Conservation (phyloP, 441 rosid genomes). For the Sinapis alba region DNA sequence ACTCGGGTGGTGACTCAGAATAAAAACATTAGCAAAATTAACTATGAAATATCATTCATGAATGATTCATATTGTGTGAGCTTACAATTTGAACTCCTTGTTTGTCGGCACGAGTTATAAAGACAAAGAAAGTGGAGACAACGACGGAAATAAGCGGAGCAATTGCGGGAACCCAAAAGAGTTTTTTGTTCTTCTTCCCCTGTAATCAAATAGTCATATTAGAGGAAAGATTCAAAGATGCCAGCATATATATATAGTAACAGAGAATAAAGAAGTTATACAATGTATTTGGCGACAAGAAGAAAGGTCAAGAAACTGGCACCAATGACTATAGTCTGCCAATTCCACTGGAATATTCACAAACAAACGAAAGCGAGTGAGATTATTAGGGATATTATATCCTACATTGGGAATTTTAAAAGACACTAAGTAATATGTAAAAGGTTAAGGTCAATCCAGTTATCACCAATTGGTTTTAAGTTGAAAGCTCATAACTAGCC, state of each 20-base stretch:
- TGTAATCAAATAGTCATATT: slow-evolving; percentile 33
- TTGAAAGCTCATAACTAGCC: too few species aligned
- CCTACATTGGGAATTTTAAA: too few species aligned
- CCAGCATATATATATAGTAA: not conserved
- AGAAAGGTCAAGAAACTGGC: slow-evolving; percentile 76
- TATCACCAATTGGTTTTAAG: too few species aligned
- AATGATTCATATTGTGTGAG: not conserved
- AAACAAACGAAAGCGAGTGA: not conserved
- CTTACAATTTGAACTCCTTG: slow-evolving; percentile 88
- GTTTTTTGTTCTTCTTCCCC: slow-evolving; percentile 84
- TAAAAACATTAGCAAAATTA: not conserved
- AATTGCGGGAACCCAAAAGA: slow-evolving; percentile 93
- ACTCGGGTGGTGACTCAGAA: not conserved
- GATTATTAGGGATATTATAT: too few species aligned
- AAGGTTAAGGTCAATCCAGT: too few species aligned
- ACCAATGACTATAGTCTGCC: slow-evolving; percentile 86
- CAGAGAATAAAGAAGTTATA: slow-evolving; percentile 29
- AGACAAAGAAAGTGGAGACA: slow-evolving; percentile 81
- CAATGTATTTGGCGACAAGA: slow-evolving; percentile 68
- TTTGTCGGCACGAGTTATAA: slow-evolving; percentile 83
- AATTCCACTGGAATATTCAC: slow-evolving; percentile 80
- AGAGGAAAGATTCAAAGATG: slow-evolving; percentile 5
- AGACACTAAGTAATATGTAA: too few species aligned
- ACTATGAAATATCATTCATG: not conserved
- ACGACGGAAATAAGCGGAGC: slow-evolving; percentile 84